Evolutionary conservation across 352 stramenopile genomes (phyloP), one percentile per base, ranked within the genome.

Genomic region (Phytopythium delawarense): DNA sequence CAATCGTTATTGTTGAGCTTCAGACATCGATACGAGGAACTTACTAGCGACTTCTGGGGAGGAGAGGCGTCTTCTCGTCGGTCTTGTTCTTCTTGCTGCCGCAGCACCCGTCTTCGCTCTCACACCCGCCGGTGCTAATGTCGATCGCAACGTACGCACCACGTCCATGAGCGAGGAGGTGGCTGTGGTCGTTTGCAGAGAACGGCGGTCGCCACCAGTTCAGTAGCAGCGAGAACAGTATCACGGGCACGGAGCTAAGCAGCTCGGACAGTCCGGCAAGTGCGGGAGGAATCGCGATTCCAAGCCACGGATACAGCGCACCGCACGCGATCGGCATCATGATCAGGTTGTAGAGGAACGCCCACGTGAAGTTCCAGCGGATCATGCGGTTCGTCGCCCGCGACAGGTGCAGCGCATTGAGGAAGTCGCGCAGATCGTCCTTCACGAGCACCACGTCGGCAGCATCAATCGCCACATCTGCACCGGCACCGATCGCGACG

Each of bases 241-340:
- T 84, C 57, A 93, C 84, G 1, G 84, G 83, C n/a, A 93, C 82
- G 7, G 82, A 89, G 45, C 78, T 89, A 9, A 91, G 60, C 37
- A 91, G 61, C 59, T 91, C 83, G 21, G 82, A 91, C 25, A 93
- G 70, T 13, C 84, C 84, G 32, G 84, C 84, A 4, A 93, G 61
- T 13, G 81, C 76, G 12, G 84, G 82, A 18, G 84, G 80, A n/a
- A 93, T 81, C 60, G 67, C 73, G 55, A 93, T 63, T 1, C 79
- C 77, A 7, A 84, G 61, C 42, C 80, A 70, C 54, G 67, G 71
- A 58, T 91, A 93, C 61, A 93, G 63, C 25, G 71, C 82, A 7
- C 84, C 84, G 52, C 78, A 89, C 16, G 84, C 82, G 42, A 93
- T 57, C 30, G 84, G 80, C 79, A 93, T 89, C 72, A 88, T 83